Evolutionary conservation across 1,284 basidiomycete species (phyloP).

Genomic region (Peniophora sp.): DNA sequence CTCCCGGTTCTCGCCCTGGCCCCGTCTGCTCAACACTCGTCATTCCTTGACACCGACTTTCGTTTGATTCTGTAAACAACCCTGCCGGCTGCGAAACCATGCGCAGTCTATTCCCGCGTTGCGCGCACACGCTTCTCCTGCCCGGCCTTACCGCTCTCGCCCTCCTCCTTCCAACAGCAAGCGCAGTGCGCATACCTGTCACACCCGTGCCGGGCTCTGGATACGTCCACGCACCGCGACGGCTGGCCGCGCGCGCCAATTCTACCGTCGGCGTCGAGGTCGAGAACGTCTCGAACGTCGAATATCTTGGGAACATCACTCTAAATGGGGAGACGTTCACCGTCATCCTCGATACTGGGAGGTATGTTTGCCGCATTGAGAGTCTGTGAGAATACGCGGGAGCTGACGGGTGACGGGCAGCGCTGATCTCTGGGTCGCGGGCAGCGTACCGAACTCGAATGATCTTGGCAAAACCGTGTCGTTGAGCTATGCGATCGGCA

Average conservation of each 20-base stretch:
- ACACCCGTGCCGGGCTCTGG: too few species aligned
- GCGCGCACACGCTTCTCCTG: too few species aligned
- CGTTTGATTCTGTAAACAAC: too few species aligned
- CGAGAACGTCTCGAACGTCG: slow-evolving; percentile 43
- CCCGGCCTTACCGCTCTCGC: too few species aligned
- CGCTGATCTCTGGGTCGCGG: slow-evolving; percentile 60
- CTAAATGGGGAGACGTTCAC: slow-evolving; percentile 24
- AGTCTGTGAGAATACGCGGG: neutral
- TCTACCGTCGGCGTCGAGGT: slow-evolving; percentile 29
- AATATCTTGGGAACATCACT: slow-evolving; percentile 30
- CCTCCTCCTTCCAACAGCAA: too few species aligned
- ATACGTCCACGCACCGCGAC: too few species aligned
- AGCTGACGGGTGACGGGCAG: slow-evolving; percentile 21
- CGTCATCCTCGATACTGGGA: slow-evolving; percentile 33
- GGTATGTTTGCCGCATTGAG: slow-evolving; percentile 15
- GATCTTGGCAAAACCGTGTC: slow-evolving; percentile 51
- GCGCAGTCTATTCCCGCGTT: too few species aligned
- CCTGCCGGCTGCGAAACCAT: too few species aligned
- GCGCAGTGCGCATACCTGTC: too few species aligned
- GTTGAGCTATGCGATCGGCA: slow-evolving; percentile 62
- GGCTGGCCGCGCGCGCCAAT: slow-evolving; percentile 7
- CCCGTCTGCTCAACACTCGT: too few species aligned
- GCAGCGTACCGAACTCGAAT: slow-evolving; percentile 35
- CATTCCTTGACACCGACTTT: too few species aligned
- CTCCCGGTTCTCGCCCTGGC: too few species aligned